Evolutionary conservation across 495 filamentous ascomycete genomes (phyloP), one percentile per base, ranked within the genome.

Genomic region (Lichina pygmaea): DNA sequence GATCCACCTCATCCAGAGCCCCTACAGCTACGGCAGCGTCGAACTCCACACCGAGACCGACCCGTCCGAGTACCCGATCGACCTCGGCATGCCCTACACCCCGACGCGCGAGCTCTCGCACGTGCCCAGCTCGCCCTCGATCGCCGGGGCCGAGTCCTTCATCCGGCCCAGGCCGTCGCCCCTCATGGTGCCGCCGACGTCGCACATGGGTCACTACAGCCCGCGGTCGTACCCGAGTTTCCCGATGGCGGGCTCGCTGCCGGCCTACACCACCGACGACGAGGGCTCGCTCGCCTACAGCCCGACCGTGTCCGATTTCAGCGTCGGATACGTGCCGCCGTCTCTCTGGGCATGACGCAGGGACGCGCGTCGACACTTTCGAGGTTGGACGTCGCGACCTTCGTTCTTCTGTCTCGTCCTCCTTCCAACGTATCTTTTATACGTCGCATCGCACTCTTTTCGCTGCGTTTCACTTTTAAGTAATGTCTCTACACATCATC

Each of bases 291-390:
- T 39, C 11, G 36, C 36, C 13, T 39, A 39, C 13, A 39, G 36
- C 6, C 36, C 36, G 36, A 39, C 36, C 36, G 36, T 39, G 11
- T 39, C 41, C 34, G 45, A 62, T 53, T 69, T 62, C 61, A 61
- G 63, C 60, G 60, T 62, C 57, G 66, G 65, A 63, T 68, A 66
- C 61, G 65, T 69, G 57, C 52, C 62, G 65, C 66, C 65, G 60
- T 58, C 45, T 41, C 41, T 47, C 17, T 47, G 45, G 45, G 41
- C 38, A n/a, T 47, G 37, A 42, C 41, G 36, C 36, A 15, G 13
- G 10, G 2, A 24, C 24, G 2, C 24, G 24, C 24, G 24, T 24
- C 24, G 24, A 24, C 24, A 2, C 24, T 24, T 24, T 24, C 24
- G 24, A 24, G 24, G 2, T 24, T 24, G 24, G 24, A 24, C 4